phyloP scores from a whole-genome alignment of 1,284 basidiomycete species.

The Chalciporus sp. region DNA sequence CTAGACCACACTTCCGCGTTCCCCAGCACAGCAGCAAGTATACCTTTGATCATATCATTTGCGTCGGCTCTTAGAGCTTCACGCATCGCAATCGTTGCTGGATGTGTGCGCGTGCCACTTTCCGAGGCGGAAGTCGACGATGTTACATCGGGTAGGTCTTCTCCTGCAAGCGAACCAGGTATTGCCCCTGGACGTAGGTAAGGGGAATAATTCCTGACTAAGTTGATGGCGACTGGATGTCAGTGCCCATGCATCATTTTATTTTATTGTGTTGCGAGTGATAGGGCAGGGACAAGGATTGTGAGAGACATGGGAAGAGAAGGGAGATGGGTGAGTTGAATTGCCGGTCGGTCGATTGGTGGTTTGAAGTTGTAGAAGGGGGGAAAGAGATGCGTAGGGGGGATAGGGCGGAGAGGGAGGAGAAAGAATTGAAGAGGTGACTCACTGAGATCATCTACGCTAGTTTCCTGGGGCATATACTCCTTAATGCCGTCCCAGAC shows the following conservation, averaged over 20 bases:
- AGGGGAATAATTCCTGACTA: conserved; percentile 89
- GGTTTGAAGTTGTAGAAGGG: conserved; percentile 26
- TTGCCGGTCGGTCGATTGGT: conserved; percentile 25
- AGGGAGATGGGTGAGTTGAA: conserved; percentile 29
- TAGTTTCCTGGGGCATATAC: conserved; percentile 61
- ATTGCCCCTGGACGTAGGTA: conserved; percentile 63
- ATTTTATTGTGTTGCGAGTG: conserved; percentile 23
- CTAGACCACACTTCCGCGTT: conserved; percentile 36
- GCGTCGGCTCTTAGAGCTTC: conserved; percentile 61
- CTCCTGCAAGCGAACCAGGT: conserved; percentile 11
- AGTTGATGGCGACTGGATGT: conserved; percentile 83
- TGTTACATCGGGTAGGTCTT: conserved; percentile 5
- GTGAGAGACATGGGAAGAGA: conserved; percentile 25
- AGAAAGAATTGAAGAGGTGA: conserved; percentile 27
- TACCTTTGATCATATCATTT: conserved; percentile 65
- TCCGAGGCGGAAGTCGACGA: conserved; percentile 4
- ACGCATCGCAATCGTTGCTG: conserved; percentile 67
- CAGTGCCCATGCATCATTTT: conserved; percentile 39
- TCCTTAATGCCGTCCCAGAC: conserved; percentile 71
- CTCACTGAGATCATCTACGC: conserved; percentile 79
- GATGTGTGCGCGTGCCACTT: conserved; percentile 60
- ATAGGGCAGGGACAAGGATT: conserved; percentile 28
- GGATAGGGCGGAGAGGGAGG: conserved; percentile 22
- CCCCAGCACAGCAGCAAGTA: conserved; percentile 44
- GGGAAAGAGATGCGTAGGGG: conserved; percentile 10